Evolutionary conservation across 2,329 filamentous ascomycete species (phyloP).

Genomic region (Pseudomassariella vexata): DNA sequence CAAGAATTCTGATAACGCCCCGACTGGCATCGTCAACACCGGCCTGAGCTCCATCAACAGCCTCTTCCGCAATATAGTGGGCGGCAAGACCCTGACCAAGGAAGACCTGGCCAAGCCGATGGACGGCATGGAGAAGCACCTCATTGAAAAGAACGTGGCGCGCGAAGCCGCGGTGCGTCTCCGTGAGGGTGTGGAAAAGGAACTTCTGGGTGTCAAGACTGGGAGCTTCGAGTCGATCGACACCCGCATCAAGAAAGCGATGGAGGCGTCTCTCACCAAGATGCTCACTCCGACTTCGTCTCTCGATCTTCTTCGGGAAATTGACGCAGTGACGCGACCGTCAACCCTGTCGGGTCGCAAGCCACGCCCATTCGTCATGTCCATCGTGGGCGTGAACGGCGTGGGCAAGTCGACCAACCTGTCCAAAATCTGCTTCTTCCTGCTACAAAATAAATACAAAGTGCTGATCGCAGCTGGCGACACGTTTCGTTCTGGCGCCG

Average conservation of each 20-base stretch:
- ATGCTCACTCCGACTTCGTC: conserved; percentile 95
- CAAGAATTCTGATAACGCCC: conserved; percentile 39
- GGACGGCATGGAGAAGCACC: conserved; percentile 92
- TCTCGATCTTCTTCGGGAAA: conserved; percentile 88
- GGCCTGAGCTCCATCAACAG: conserved; percentile 78
- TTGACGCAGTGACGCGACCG: conserved; percentile 70
- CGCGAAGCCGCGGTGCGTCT: conserved; percentile 87
- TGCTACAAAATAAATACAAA: conserved; percentile 94
- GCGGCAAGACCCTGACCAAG: conserved; percentile 86
- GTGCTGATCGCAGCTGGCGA: conserved; percentile 92
- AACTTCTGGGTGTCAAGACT: conserved; percentile 86
- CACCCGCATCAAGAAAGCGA: conserved; percentile 74
- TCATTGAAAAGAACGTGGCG: conserved; percentile 93
- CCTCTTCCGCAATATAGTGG: conserved; percentile 90
- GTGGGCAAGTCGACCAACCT: conserved; percentile 98
- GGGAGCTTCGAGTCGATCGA: conserved; percentile 87
- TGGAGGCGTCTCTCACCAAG: conserved; percentile 87
- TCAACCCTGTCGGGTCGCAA: conserved; percentile 56
- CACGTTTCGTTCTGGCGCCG: conserved; percentile 93
- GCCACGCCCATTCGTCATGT: conserved; percentile 87
- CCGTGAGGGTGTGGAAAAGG: conserved; percentile 85
- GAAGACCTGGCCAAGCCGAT: conserved; percentile 87
- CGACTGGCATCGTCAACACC: conserved; percentile 63
- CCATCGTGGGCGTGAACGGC: conserved; percentile 95
- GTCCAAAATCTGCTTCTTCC: conserved; percentile 96